Evolutionary conservation across 768 basidiomycete species (phyloP).

Genomic region (Suillus alpinus): DNA sequence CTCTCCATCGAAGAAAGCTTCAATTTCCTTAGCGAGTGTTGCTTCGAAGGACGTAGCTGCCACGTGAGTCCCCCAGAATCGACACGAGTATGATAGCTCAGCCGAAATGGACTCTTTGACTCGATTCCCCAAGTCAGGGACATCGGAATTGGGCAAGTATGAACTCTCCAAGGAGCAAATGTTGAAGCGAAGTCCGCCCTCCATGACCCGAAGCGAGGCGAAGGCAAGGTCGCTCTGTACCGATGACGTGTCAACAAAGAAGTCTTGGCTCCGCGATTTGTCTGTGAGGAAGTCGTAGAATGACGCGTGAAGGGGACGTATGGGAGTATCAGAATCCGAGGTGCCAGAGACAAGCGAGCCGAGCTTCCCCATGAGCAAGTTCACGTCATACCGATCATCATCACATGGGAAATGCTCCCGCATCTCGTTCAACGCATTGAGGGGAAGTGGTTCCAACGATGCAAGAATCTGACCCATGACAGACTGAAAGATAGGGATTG

Average conservation of each 20-base stretch:
- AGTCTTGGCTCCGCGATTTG: slow-evolving; percentile 9
- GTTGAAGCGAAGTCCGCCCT: no score
- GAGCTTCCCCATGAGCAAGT: background rate
- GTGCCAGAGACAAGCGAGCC: slow-evolving; percentile 8
- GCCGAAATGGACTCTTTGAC: slow-evolving; percentile 23
- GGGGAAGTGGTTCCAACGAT: slow-evolving; percentile 3
- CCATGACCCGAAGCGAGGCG: slow-evolving; percentile 25
- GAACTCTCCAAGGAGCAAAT: slow-evolving; percentile 21
- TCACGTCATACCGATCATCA: background rate
- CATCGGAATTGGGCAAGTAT: slow-evolving; percentile 19
- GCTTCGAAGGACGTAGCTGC: slow-evolving; percentile 1
- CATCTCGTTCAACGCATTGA: background rate
- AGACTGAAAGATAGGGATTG: background rate
- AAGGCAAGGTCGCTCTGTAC: slow-evolving; percentile 9
- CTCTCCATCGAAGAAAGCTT: slow-evolving; percentile 21
- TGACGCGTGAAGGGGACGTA: slow-evolving; percentile 23
- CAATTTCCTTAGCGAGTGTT: slow-evolving; percentile 11
- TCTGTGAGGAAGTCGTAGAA: slow-evolving; percentile 25
- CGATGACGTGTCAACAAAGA: slow-evolving; percentile 5
- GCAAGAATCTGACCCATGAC: slow-evolving; percentile 1
- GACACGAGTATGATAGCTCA: slow-evolving; percentile 29
- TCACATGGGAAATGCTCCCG: background rate
- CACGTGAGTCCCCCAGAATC: slow-evolving; percentile 31
- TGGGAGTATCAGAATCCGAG: background rate
- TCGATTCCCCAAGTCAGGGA: slow-evolving; percentile 10